These are phyloP conservation scores for Pulveroboletus sp. DNA, from an alignment of 1,284 basidiomycete species.

Conservation along the genomic window DNA sequence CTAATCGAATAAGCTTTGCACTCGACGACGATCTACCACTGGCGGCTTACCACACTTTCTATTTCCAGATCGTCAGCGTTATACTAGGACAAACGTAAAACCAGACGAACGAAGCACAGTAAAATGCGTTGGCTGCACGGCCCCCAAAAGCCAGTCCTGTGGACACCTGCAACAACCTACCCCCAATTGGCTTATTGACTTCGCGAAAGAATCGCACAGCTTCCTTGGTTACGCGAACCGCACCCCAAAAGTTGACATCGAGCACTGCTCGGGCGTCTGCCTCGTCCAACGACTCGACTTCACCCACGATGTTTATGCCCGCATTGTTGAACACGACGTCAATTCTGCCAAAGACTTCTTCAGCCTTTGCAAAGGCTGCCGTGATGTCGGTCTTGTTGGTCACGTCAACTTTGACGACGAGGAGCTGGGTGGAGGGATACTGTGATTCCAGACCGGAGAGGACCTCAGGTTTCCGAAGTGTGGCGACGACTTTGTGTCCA, in stretches of 20 bases:
- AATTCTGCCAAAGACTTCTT: slow-evolving; percentile 39
- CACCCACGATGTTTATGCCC: not conserved
- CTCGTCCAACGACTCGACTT: slow-evolving; percentile 22
- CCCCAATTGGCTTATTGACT: slow-evolving; percentile 38
- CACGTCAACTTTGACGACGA: slow-evolving; percentile 42
- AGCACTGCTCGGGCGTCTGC: slow-evolving; percentile 32
- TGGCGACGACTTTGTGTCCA: slow-evolving; percentile 40
- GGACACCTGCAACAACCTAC: slow-evolving; percentile 35
- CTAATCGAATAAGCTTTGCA: slow-evolving; percentile 12
- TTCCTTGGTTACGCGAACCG: slow-evolving; percentile 27
- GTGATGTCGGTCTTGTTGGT: slow-evolving; percentile 29
- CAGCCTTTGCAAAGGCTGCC: slow-evolving; percentile 35
- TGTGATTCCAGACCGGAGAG: slow-evolving; percentile 30
- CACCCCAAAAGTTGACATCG: slow-evolving; percentile 42
- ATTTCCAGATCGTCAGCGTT: not conserved
- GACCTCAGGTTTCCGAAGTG: slow-evolving; percentile 29
- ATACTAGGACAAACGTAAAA: not conserved
- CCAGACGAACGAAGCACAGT: slow-evolving; percentile 19
- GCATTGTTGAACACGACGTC: slow-evolving; percentile 42
- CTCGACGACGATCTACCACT: not conserved
- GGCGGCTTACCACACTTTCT: slow-evolving; percentile 28
- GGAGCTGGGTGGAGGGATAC: slow-evolving; percentile 35
- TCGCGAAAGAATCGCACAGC: slow-evolving; percentile 42
- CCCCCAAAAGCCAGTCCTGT: slow-evolving; percentile 19
- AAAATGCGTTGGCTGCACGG: not conserved